Conservation (phyloP, 139 green algal genomes). For the Nannochloris sp. region DNA sequence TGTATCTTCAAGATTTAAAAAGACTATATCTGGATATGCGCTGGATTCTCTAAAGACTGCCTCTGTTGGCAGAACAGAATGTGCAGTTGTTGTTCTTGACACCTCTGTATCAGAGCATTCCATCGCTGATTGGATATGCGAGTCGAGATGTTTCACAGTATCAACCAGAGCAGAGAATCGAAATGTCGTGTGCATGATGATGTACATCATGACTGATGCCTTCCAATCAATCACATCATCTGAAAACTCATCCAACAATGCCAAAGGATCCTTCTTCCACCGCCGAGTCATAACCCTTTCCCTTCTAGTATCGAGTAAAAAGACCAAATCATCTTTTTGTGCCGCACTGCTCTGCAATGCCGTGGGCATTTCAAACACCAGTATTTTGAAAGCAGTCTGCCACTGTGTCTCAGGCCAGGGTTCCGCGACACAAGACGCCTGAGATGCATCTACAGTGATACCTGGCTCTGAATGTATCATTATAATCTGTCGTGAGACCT, state of each 20-base stretch:
- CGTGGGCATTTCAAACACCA: constrained; percentile 22
- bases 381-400: constrained; percentile 32
- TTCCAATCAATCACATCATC: constrained; percentile 40
- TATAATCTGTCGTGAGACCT: constrained; percentile 3
- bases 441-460: not conserved
- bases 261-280: too few species aligned
- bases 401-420: constrained; percentile 34
- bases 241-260: too few species aligned
- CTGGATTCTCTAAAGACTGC: too few species aligned
- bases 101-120: not conserved
- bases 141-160: not conserved
- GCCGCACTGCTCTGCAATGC: not conserved
- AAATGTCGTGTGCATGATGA: constrained; percentile 57
- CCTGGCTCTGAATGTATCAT: not conserved
- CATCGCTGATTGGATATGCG: not conserved
- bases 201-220: constrained; percentile 46
- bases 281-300: not conserved
- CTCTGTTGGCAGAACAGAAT: too few species aligned
- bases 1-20: too few species aligned
- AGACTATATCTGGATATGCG: too few species aligned
- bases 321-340: constrained; percentile 35
- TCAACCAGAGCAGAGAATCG: not conserved
- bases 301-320: constrained; percentile 21
- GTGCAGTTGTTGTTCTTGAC: too few species aligned
- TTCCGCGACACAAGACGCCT: too few species aligned